Evolutionary conservation across 2,329 filamentous ascomycete species (phyloP), one percentile per base, ranked within the genome.

Genomic region (Cladorrhinum sp.): DNA sequence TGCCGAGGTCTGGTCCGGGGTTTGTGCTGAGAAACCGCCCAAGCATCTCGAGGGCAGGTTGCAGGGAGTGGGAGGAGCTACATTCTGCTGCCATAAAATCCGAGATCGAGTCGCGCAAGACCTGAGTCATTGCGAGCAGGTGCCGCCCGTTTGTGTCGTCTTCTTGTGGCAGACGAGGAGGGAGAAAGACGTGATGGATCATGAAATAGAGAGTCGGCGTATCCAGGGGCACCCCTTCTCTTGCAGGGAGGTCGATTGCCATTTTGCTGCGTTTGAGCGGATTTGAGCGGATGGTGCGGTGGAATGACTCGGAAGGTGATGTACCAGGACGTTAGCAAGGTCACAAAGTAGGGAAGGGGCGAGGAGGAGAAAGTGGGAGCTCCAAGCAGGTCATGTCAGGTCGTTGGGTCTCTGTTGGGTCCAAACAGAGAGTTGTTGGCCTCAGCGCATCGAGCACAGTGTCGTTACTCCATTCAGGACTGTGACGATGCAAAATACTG

Each of bases 151-250:
- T 18, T 24, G 48, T 46, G 42, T 67, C 66, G 21, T 63, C 58
- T 3, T 55, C 6, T 18, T 65, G 65, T 1, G 73, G 74, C 0
- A 73, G 62, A 4, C 70, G 66, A 0, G 72, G 66, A 0, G 74
- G 73, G 2, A 76, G 60, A 26, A 75, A 75, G 3, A 75, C 52
- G 39, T 75, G 73, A 46, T 71, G 36, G 33, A 68, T 62, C 3
- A 65, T 57, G 60, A 63, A 64, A 2, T 56, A 36, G n/a, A 65
- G 57, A 18, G 42, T 46, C 42, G 42, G n/a, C n/a, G n/a, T 12
- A 10, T 46, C n/a, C 3, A 46, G n/a, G 42, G 3, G n/a, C n/a
- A 46, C 42, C 42, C 10, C 42, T 20, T 46, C 18, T 18, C n/a
- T 18, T 46, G 42, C 42, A 46, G 16, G 42, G 42, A 20, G 42